Percentiles rank a stretch among this genome's conserved stretches.
Conservation (phyloP, 1,139 yeast species). For the Yamadazyma atmosphaerica region DNA sequence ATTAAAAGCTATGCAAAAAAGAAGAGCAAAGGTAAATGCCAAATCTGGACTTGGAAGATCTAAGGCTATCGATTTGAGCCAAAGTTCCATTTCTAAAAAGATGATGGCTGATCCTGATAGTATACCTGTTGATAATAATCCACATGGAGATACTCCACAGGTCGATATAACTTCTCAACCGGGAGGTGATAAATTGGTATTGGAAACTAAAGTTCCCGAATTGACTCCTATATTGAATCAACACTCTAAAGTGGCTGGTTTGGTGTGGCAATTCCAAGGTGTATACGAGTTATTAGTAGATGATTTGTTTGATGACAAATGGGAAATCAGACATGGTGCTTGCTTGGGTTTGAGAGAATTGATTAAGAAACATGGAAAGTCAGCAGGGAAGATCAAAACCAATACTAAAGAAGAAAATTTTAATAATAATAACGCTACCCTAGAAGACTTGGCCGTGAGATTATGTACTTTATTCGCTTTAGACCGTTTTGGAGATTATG, state of each 20-base stretch:
- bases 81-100: constrained; percentile 70
- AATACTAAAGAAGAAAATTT: constrained; percentile 63
- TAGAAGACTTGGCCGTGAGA: constrained; percentile 88
- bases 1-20: constrained; percentile 88
- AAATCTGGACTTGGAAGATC: constrained; percentile 54
- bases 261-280: constrained; percentile 97
- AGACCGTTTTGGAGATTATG: constrained; percentile 96
- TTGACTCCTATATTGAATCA: constrained; percentile 71
- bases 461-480: constrained; percentile 84
- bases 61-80: constrained; percentile 72
- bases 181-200: constrained; percentile 78
- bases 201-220: constrained; percentile 73
- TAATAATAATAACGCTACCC: constrained; percentile 60
- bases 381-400: constrained; percentile 82
- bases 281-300: constrained; percentile 80
- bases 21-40: constrained; percentile 84
- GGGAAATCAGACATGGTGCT: constrained; percentile 98
- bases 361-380: constrained; percentile 77
- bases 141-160: constrained; percentile 23
- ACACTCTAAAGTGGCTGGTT: constrained; percentile 73
- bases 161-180: constrained; percentile 75
- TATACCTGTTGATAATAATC: constrained; percentile 15
- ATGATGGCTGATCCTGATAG: constrained; percentile 38
- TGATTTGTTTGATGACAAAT: constrained; percentile 79
- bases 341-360: constrained; percentile 90